Conservation (phyloP, 78 protist species). For the Salpingoeca rosetta region DNA sequence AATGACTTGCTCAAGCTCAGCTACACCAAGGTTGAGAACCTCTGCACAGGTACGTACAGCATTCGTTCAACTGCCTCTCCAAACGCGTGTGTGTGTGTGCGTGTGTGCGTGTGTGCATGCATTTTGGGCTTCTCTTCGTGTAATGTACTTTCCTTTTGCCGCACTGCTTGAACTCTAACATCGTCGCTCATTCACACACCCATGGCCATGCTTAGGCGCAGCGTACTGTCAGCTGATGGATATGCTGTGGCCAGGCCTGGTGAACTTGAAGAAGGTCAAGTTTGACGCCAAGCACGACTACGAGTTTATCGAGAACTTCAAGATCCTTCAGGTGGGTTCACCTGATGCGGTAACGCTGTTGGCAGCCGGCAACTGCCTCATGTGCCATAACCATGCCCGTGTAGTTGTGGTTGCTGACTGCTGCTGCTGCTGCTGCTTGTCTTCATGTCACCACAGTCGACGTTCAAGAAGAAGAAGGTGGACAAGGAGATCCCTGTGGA, state of each 20-base stretch:
- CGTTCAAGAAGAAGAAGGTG: background rate
- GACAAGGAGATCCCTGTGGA: slow-evolving; percentile 54
- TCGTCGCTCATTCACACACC: too few species aligned
- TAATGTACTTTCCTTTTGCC: background rate
- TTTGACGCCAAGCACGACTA: slow-evolving; percentile 68
- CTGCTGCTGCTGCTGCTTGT: too few species aligned
- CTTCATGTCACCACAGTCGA: too few species aligned
- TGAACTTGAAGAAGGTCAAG: slow-evolving; percentile 49
- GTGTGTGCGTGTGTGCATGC: background rate
- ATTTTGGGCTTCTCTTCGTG: background rate
- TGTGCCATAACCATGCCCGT: background rate
- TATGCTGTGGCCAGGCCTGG: slow-evolving; percentile 42
- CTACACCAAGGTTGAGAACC: slow-evolving; percentile 62
- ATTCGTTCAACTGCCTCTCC: too few species aligned
- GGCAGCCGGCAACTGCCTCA: background rate
- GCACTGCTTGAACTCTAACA: too few species aligned
- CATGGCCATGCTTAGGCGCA: too few species aligned
- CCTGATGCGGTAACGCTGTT: background rate
- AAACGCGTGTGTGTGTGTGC: background rate
- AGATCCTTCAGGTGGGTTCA: slow-evolving; percentile 63
- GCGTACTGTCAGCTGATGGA: slow-evolving; percentile 66
- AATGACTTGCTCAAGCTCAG: slow-evolving; percentile 53
- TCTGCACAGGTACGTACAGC: slow-evolving; percentile 29
- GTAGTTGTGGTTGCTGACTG: background rate
- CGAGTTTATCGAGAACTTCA: slow-evolving; percentile 73